Base-by-base conservation (phyloP, 768 basidiomycete species). In the Tricholoma saponaceum region DNA sequence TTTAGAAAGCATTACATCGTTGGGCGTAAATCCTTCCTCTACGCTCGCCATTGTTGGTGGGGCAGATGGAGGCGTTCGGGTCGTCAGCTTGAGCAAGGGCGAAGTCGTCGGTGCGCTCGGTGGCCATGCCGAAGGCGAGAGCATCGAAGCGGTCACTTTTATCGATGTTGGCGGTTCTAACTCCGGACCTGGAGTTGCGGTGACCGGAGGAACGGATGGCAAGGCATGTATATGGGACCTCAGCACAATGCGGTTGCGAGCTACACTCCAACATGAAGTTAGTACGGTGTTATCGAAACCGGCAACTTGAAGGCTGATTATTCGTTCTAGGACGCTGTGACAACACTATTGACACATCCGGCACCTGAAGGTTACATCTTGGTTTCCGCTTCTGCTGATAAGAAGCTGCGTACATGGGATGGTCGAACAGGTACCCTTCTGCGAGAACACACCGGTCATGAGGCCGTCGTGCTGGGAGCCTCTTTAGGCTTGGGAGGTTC, bases 141-240 rank as follows among this genome's bases (percentile, higher is more conserved):
- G 91, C 64, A 85, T 97, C 23, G 96, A 98, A 74, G 85, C 87
- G 0, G 79, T 95, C 33, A 82, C 79, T 51, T 98, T 96, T 67
- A 81, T 95, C 23, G 92, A 95, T 63, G 74, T 95, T 18, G 76
- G 86, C 10, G 81, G 84, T 0, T 79, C 76, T 4, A 75, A 62
- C 7, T 71, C 76, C 3, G 80, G 81, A 3, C 78, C 82, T 6
- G 84, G 83, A 7, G 83, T 91, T 18, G 86, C 87, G 10, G 84
- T 92, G 0, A 93, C 90, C 2, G 95, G 91, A 10, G 94, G 84
- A 4, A 98, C 96, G 4, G 97, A 99, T 67, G 94, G 95, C 0
- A 95, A 93, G 68, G 89, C 86, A 16, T 93, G 90, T 64, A 86
- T 98, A 32, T 99, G 96, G 95, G 97, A 99, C 73, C 79, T 95